Conservation (phyloP, 2,329 filamentous ascomycete species). For the Ophiostoma triangulosporum region DNA sequence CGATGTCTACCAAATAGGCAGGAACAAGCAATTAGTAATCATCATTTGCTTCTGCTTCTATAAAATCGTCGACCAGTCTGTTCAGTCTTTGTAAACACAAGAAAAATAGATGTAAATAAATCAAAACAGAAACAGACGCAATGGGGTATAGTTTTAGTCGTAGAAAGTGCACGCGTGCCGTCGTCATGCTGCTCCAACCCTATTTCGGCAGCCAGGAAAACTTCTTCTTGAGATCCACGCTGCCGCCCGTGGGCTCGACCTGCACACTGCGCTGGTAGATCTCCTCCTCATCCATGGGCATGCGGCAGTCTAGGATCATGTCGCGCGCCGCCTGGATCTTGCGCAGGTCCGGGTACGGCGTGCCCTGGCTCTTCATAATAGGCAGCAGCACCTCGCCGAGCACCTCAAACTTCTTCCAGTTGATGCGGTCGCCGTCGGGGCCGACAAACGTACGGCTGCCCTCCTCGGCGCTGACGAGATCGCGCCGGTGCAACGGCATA, state of each 20-base stretch:
- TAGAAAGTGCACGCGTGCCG: neutral
- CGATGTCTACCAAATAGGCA: neutral
- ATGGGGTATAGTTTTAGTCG: neutral
- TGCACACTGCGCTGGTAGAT: conserved; percentile 49
- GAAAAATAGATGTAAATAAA: neutral
- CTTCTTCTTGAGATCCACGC: conserved; percentile 46
- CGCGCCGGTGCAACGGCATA: conserved; percentile 75
- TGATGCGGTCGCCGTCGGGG: conserved; percentile 59
- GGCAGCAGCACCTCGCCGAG: conserved; percentile 83
- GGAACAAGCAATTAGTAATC: too few relatives aligned
- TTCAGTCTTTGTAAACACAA: neutral
- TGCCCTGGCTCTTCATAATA: conserved; percentile 82
- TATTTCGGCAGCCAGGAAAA: conserved; percentile 51
- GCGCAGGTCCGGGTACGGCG: conserved; percentile 59
- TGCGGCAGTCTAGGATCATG: conserved; percentile 67
- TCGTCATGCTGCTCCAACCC: too few relatives aligned
- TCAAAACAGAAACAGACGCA: neutral
- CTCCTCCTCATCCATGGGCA: conserved; percentile 75
- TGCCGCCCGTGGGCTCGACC: conserved; percentile 37
- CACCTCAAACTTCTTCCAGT: conserved; percentile 97
- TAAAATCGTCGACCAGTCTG: too few relatives aligned
- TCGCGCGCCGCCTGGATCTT: conserved; percentile 58
- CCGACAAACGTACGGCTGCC: conserved; percentile 84
- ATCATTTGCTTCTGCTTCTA: too few relatives aligned
- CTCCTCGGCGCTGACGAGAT: conserved; percentile 83